Evolutionary conservation across 73 alveolate species (phyloP).

Genomic region (Vitrella brassicaformis): DNA sequence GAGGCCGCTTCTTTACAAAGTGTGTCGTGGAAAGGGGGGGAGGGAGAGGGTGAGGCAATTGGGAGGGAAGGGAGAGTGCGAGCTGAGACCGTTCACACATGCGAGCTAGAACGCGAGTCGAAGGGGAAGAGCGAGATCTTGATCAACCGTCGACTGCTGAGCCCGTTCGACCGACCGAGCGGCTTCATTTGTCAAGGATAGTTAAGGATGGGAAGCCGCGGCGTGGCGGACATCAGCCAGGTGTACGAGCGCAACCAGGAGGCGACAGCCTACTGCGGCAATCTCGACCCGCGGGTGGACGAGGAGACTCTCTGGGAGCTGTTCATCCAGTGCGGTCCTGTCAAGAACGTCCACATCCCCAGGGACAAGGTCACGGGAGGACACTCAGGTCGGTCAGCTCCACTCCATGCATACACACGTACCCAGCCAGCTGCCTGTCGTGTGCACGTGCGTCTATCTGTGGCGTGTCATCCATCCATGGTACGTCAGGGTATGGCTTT

Average conservation of each 20-base stretch:
- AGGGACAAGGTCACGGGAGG: slow-evolving; percentile 90
- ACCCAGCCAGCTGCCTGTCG: neutral
- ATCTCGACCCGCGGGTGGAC: neutral
- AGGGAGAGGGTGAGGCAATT: too few species aligned
- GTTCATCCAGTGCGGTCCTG: slow-evolving; percentile 66
- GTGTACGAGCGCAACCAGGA: neutral
- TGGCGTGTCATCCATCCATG: too few species aligned
- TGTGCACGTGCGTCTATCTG: neutral
- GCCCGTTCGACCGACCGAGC: too few species aligned
- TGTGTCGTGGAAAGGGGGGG: too few species aligned
- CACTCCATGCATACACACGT: slow-evolving; percentile 10
- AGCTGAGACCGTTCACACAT: too few species aligned
- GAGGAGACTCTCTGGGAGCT: neutral
- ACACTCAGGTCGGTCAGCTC: slow-evolving; percentile 70
- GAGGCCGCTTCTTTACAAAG: too few species aligned
- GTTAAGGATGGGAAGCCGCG: too few species aligned
- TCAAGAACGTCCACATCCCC: slow-evolving; percentile 94
- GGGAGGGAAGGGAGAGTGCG: too few species aligned
- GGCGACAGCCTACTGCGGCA: neutral
- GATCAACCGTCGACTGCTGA: too few species aligned
- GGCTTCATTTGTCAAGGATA: too few species aligned
- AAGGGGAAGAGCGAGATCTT: too few species aligned
- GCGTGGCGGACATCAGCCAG: neutral
- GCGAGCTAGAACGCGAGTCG: too few species aligned
- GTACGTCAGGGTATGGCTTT: slow-evolving; percentile 72